Percentiles rank a stretch among this genome's conserved stretches.
Conservation (phyloP, 2,329 filamentous ascomycete species). For the Thelonectria blattea region DNA sequence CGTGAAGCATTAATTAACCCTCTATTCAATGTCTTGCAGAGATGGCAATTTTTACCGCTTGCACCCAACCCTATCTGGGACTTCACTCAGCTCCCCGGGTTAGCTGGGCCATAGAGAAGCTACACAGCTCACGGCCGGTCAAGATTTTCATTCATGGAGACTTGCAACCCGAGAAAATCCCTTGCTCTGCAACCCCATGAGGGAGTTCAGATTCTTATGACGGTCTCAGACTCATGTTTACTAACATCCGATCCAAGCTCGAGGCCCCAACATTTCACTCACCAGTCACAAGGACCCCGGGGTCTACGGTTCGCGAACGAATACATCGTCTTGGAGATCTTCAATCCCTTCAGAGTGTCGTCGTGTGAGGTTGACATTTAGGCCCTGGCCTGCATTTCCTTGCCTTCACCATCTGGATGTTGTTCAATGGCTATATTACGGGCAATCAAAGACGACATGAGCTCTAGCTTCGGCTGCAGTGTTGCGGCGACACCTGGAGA, state of each 20-base stretch:
- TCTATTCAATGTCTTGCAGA: no score
- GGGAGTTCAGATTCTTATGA: background rate
- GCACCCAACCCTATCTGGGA: slow-evolving; percentile 3
- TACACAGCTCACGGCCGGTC: background rate
- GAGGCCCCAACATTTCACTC: background rate
- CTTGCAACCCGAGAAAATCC: slow-evolving; percentile 36
- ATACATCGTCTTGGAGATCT: slow-evolving; percentile 12
- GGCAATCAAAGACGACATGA: no score
- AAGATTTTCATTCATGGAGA: slow-evolving; percentile 12
- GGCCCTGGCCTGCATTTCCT: slow-evolving; percentile 39
- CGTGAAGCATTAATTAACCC: no score
- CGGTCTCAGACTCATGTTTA: slow-evolving; percentile 6
- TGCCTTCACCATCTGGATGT: slow-evolving; percentile 37
- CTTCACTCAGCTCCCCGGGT: slow-evolving; percentile 15
- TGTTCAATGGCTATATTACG: slow-evolving; percentile 11
- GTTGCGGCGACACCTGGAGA: no score
- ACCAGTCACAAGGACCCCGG: background rate
- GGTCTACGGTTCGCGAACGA: background rate
- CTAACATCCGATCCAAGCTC: slow-evolving; percentile 7
- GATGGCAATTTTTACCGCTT: no score
- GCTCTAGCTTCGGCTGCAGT: no score
- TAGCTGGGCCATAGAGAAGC: slow-evolving; percentile 7
- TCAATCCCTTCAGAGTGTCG: background rate
- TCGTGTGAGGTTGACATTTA: slow-evolving; percentile 37
- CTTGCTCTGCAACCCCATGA: slow-evolving; percentile 4